Percentiles rank a stretch among this genome's conserved stretches.
phyloP scores from a whole-genome alignment of 169 alveolate genomes.

The Cyclospora cayetanensis region DNA sequence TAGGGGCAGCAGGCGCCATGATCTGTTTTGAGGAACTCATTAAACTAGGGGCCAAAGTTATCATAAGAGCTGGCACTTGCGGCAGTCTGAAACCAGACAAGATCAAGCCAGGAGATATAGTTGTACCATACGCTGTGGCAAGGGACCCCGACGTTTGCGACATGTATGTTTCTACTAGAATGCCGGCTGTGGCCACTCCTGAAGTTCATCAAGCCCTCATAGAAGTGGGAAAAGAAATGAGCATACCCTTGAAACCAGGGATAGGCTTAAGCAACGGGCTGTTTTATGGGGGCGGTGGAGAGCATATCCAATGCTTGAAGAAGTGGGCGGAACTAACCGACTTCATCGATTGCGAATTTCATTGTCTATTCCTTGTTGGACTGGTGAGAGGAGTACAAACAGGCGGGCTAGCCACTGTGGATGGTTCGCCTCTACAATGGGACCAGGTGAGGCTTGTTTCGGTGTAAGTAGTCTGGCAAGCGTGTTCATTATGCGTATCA shows the following conservation, averaged over 20 bases:
- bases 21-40: slow-evolving; percentile 72
- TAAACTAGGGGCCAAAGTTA: slow-evolving; percentile 64
- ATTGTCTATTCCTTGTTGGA: slow-evolving; percentile 37
- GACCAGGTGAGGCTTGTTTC: slow-evolving; percentile 56
- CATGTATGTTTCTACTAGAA: slow-evolving; percentile 18
- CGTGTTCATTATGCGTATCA: too few species aligned
- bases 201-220: slow-evolving; percentile 7
- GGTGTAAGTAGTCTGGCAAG: too few species aligned
- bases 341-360: slow-evolving; percentile 61
- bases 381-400: not conserved
- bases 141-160: slow-evolving; percentile 54
- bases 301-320: not conserved
- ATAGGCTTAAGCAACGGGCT: slow-evolving; percentile 23
- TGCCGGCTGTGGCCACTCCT: slow-evolving; percentile 42
- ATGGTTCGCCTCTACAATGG: slow-evolving; percentile 69
- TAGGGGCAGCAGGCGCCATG: slow-evolving; percentile 66
- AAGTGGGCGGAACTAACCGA: slow-evolving; percentile 27
- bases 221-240: not conserved
- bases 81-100: slow-evolving; percentile 64
- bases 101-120: slow-evolving; percentile 62
- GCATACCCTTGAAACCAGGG: not conserved
- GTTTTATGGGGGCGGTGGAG: slow-evolving; percentile 29
- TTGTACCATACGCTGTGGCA: slow-evolving; percentile 51
- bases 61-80: slow-evolving; percentile 72
- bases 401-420: slow-evolving; percentile 59